Base-by-base conservation (phyloP, 2,329 filamentous ascomycete genomes). In the Ceratocystis alfenasii region DNA sequence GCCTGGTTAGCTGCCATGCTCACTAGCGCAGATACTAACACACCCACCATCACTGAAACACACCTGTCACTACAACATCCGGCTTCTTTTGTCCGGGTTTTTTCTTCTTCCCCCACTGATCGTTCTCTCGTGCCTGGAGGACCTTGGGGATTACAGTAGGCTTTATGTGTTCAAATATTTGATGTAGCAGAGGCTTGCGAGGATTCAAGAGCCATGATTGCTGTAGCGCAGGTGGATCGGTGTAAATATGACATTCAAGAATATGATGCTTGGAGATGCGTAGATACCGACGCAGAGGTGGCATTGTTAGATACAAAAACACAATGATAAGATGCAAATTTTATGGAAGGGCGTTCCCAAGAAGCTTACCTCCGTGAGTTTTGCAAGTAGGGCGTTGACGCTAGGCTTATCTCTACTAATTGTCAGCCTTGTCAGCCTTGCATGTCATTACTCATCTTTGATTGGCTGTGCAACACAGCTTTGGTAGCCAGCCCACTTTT, bases 191-290 rank as follows among this genome's bases (percentile, higher is more conserved):
- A 2, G 89, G 85, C 70, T 91, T 80, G 69, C 86, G 84, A 45
- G 88, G 81, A 71, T 88, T 87, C 69, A 96, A 82, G 20, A 99
- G 83, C 86, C 95, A 96, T 72, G 87, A 86, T 70, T 90, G 84
- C 28, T 85, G 84, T 68, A 96, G 84, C 12, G 87, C 84, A 0
- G 94, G 94, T 71, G 93, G 92, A 70, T 97, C 93, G 60, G 96
- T 85, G 75, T 97, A 97, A 70, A 99, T 94, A 70, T 92, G 91
- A 69, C 90, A 91, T 80, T 99, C 94, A n/a, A 99, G 82, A 41
- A 96, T 91, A 3, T 93, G 96, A 75, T 90, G 89, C 73, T 93
- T 92, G 65, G 89, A 93, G 71, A 97, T 95, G 64, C 93, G 85
- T 65, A 97, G 81, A 74, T 97, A 96, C 71, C 92, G 85, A 67